These are phyloP conservation scores for Geranium brycei DNA, from an alignment of 345 rosid genomes.

Conservation along the genomic window DNA sequence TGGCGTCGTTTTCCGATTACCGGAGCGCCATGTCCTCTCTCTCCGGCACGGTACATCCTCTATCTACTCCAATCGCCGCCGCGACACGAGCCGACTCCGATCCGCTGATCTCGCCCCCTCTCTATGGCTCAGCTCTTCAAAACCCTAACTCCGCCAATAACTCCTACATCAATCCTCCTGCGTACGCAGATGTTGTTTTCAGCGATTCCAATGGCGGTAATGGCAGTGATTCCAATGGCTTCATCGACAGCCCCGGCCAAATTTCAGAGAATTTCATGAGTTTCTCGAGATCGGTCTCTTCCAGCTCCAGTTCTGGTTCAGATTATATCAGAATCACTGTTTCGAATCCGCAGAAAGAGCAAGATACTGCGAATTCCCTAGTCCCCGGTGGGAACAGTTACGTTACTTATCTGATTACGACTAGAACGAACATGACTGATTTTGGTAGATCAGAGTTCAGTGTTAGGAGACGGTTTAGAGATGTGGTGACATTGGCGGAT, in stretches of 20 bases:
- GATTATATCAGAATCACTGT: constrained; percentile 69
- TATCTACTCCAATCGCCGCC: constrained; percentile 27
- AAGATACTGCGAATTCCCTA: constrained; percentile 54
- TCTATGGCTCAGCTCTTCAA: constrained; percentile 16
- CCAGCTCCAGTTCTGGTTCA: constrained; percentile 15
- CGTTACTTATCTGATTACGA: constrained; percentile 64
- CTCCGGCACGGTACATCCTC: constrained; percentile 41
- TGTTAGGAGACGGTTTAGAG: constrained; percentile 72
- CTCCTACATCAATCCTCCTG: constrained; percentile 80
- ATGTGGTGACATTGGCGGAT: constrained; percentile 72
- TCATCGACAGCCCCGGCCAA: constrained; percentile 31
- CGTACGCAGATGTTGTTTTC: constrained; percentile 75
- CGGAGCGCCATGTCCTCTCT: constrained; percentile 58
- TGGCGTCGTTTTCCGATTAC: constrained; percentile 28
- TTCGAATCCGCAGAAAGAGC: constrained; percentile 78
- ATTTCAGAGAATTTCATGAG: constrained; percentile 26
- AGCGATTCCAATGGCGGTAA: constrained; percentile 60
- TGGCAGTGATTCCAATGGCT: constrained; percentile 48
- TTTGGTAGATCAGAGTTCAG: constrained; percentile 52
- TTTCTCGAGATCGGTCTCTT: constrained; percentile 42
- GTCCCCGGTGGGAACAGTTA: constrained; percentile 68
- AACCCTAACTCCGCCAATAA: constrained; percentile 26
- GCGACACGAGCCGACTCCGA: constrained; percentile 51
- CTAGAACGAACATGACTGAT: constrained; percentile 69
- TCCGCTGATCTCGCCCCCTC: constrained; percentile 52